These are phyloP conservation scores for Micractinium conductrix DNA, from an alignment of 139 green algal genomes.

Conservation along the genomic window DNA sequence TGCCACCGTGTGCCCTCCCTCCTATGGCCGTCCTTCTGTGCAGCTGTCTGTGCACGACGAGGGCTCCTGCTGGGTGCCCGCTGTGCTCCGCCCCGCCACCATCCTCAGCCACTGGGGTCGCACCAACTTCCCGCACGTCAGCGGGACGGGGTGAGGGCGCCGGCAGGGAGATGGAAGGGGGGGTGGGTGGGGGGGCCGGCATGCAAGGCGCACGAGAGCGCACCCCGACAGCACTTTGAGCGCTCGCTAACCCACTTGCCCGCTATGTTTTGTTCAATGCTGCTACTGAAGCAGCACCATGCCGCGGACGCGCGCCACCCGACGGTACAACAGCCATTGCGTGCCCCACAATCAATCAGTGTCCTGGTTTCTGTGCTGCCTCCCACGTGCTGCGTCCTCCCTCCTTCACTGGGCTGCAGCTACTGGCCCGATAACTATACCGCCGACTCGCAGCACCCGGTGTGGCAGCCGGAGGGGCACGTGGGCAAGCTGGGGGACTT, in stretches of 20 bases:
- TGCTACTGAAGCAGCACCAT: too few relatives aligned
- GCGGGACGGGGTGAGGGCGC: slow-evolving; percentile 5
- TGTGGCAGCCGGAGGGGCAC: slow-evolving; percentile 28
- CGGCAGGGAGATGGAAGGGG: not conserved
- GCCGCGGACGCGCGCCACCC: too few relatives aligned
- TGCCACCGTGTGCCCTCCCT: too few relatives aligned
- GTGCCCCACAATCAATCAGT: too few relatives aligned
- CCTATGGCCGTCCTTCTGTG: not conserved
- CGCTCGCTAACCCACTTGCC: too few relatives aligned
- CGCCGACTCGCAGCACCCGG: slow-evolving; percentile 5
- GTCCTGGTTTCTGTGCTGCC: too few relatives aligned
- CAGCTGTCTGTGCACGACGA: slow-evolving; percentile 58
- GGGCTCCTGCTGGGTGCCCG: slow-evolving; percentile 62
- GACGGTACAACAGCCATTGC: too few relatives aligned
- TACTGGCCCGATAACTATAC: slow-evolving; percentile 28
- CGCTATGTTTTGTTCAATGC: too few relatives aligned
- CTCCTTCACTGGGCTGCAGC: too few relatives aligned
- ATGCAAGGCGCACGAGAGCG: too few relatives aligned
- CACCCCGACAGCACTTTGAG: too few relatives aligned
- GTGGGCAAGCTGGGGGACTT: slow-evolving; percentile 35
- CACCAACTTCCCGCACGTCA: slow-evolving; percentile 39
- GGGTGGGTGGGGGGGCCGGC: not conserved
- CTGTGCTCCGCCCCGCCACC: slow-evolving; percentile 45
- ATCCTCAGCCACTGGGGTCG: slow-evolving; percentile 58
- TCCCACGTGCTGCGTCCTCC: too few relatives aligned